Evolutionary conservation across 179 eudicot genomes (phyloP), one percentile per base, ranked within the genome.

Genomic region (Vitellaria paradoxa): DNA sequence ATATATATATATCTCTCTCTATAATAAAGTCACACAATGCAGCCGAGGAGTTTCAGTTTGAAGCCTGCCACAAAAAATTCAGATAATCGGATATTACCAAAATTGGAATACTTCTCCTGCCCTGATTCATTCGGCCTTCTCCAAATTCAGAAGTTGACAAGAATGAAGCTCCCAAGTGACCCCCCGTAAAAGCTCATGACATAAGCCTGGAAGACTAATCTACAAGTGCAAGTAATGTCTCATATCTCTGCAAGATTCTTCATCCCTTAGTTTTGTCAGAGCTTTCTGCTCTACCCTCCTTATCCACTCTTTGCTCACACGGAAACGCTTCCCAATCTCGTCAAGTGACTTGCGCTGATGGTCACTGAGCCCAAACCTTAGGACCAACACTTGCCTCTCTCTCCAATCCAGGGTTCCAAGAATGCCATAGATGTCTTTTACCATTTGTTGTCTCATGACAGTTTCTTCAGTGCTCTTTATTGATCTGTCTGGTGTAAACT

Each of bases 231-330:
- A 40, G 76, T 88, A 92, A 82, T 87, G 89, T 76, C 78, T 86
- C 80, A 93, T 76, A 77, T 76, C 78, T 76, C 53, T 85, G 69
- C 66, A 46, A 63, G 84, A 76, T 40, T 85, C 85, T 79, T 82
- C 87, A 24, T 78, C 78, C 75, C 87, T 89, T 72, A 93, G 80
- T 82, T 89, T 91, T 53, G 83, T 72, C 57, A 93, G 66, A 21
- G 97, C 98, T 80, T 67, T 79, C 66, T 73, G 83, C 80, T 93
- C 95, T 73, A 89, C 81, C 83, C 78, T 86, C 70, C 98, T 82
- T 73, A 92, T 87, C 97, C 98, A 92, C 79, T 93, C 97, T 81
- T 93, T 93, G 89, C 95, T 94, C 49, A 92, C 96, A 57, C 80
- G 6, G 68, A 87, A 87, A 20, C 82, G 82, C 84, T 79, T 87